A percentile compares a stretch with the other conserved stretches of the same genome.
Evolutionary conservation across 2,329 filamentous ascomycete genomes (phyloP).

Genomic region (Neopestalotiopsis clavispora): DNA sequence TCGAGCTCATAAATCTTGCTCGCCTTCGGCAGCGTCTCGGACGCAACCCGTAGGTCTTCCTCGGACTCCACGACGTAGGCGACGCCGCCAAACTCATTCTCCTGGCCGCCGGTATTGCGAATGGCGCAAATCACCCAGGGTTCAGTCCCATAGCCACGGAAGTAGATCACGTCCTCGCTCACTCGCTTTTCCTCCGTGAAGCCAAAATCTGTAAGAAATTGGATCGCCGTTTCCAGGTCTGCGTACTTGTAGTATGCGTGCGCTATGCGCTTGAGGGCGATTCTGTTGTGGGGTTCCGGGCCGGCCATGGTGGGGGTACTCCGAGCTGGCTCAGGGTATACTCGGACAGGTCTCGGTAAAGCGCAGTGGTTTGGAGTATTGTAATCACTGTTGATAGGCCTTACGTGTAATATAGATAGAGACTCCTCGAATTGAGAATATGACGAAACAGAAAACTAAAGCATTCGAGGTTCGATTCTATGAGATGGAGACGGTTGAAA

Average conservation of each 20-base stretch:
- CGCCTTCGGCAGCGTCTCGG: slow-evolving; percentile 50
- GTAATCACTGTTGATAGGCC: fast-evolving
- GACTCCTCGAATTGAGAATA: neutral
- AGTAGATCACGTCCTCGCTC: slow-evolving; percentile 56
- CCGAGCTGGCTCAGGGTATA: neutral
- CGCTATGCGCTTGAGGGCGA: slow-evolving; percentile 38
- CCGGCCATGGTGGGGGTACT: slow-evolving; percentile 27
- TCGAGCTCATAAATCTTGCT: slow-evolving; percentile 50
- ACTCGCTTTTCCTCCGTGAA: slow-evolving; percentile 44
- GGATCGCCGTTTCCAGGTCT: slow-evolving; percentile 44
- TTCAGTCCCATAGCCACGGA: slow-evolving; percentile 64
- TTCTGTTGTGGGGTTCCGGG: slow-evolving; percentile 28
- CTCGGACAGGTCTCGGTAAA: neutral
- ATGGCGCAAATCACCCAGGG: slow-evolving; percentile 63
- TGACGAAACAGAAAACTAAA: too few species aligned
- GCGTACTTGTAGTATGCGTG: slow-evolving; percentile 55
- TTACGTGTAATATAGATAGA: too few species aligned
- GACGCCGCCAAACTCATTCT: slow-evolving; percentile 57
- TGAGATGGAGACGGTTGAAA: too few species aligned
- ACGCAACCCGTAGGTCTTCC: slow-evolving; percentile 58
- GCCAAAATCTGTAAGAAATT: slow-evolving; percentile 55
- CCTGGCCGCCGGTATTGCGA: slow-evolving; percentile 41
- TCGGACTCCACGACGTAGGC: slow-evolving; percentile 62
- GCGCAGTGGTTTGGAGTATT: slow-evolving; percentile 12
- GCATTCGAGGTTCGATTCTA: too few species aligned